These are phyloP conservation scores for Fistulinella prunicolor DNA, from an alignment of 768 basidiomycete genomes.

Conservation along the genomic window DNA sequence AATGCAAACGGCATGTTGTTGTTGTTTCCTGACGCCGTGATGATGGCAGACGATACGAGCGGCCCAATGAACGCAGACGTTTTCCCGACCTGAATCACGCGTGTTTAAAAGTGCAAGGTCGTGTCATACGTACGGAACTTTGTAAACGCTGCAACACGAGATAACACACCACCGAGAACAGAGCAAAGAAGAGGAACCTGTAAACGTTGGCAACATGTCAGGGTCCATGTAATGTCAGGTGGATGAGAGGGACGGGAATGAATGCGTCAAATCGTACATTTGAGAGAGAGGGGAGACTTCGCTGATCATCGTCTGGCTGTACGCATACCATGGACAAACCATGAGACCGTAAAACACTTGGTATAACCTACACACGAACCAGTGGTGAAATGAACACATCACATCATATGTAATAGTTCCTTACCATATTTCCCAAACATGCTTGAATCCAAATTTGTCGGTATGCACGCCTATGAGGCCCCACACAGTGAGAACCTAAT, in stretches of 20 bases:
- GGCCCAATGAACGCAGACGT: constrained; percentile 77
- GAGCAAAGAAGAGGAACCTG: constrained; percentile 72
- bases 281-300: constrained; percentile 72
- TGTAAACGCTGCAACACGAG: no score
- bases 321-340: constrained; percentile 80
- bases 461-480: constrained; percentile 77
- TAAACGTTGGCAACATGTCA: not conserved
- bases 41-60: constrained; percentile 72
- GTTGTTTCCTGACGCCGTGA: constrained; percentile 63
- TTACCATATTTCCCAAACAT: constrained; percentile 78
- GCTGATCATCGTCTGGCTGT: constrained; percentile 81
- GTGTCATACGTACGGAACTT: no score
- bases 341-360: constrained; percentile 69
- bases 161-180: constrained; percentile 59
- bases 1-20: constrained; percentile 77
- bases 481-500: constrained; percentile 64
- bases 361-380: constrained; percentile 48
- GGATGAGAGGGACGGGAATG: not conserved
- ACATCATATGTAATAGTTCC: not conserved
- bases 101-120: no score
- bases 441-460: constrained; percentile 74
- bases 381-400: not conserved
- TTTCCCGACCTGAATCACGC: constrained; percentile 62
- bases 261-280: constrained; percentile 43
- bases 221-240: not conserved